Evolutionary conservation across 768 basidiomycete species (phyloP), one percentile per base, ranked within the genome.

Genomic region (Trametes gibbosa): DNA sequence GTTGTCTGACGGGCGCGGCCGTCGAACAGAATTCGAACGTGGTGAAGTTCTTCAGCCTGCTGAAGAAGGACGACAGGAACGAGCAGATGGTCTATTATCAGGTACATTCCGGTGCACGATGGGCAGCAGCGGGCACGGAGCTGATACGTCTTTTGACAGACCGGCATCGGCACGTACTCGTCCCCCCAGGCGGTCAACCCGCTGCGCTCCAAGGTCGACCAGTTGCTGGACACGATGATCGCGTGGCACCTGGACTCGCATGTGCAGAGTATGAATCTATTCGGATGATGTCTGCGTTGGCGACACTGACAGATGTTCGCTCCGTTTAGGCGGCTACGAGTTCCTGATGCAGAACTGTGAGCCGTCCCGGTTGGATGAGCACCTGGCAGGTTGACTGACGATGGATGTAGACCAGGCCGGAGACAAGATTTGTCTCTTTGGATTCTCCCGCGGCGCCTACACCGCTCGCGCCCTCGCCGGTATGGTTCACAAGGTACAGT

Each of bases 361-460:
- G 80, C 69, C 23, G 13, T 2, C 8, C 32, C 6, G 35, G 19
- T 25, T 4, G 6, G 2, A 34, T 19, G 17, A 23, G 19, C 9
- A 34, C 8, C 12, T 16, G 29, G 19, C 45, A 6, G 23, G 21
- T n/a, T 29, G 16, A 24, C 41, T n/a, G n/a, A 19, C 34, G 58
- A 48, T n/a, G 4, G 50, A 8, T 23, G n/a, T 48, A 88, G 86
- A 88, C 58, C 73, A 81, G 27, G 78, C 79, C 17, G 86, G 85
- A 0, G 90, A 92, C 71, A 86, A 83, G 63, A 87, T 93, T 3
- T 90, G 81, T 68, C 75, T 93, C 2, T 92, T 92, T 66, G 91
- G 89, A 0, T 91, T 91, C 70, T 90, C 89, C 1, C 76, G 90
- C 53, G 89, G 89, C 16, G 87, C 87, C 37, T 90, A 82, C 64